These are phyloP conservation scores for Claviceps fusiformis DNA, from an alignment of 2,329 filamentous ascomycete species.

Conservation along the genomic window DNA sequence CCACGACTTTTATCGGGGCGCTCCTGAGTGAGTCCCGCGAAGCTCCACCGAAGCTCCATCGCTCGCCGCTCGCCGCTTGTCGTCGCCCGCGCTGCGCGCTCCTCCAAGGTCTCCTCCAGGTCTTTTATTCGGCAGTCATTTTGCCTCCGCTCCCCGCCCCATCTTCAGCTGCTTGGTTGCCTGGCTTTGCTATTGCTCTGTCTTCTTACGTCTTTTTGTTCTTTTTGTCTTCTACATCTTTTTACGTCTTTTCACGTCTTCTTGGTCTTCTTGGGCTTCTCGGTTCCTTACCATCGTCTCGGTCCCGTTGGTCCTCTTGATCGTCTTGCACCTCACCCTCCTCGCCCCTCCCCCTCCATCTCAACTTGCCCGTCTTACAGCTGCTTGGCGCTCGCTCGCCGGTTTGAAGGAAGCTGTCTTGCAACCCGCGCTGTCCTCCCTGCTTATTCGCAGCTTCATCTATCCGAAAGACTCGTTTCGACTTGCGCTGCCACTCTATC, in stretches of 20 bases:
- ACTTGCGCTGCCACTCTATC: not conserved
- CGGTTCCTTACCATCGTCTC: not conserved
- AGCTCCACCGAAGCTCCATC: not conserved
- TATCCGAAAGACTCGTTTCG: not conserved
- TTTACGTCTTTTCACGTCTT: too few species aligned
- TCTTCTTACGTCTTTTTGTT: not conserved
- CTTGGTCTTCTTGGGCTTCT: not conserved
- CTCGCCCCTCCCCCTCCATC: not conserved
- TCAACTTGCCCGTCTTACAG: not conserved
- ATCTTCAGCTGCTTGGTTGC: not conserved
- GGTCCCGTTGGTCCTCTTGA: not conserved
- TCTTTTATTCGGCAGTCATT: not conserved
- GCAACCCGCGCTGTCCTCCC: not conserved
- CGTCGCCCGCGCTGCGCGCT: not conserved
- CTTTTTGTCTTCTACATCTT: too few species aligned
- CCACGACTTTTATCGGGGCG: not conserved
- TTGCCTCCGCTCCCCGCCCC: slow-evolving; percentile 1
- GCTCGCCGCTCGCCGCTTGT: not conserved
- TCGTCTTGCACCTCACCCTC: not conserved
- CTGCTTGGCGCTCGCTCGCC: not conserved
- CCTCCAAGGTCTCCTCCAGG: too few species aligned
- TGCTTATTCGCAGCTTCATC: not conserved
- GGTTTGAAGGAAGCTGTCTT: not conserved
- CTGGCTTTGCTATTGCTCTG: not conserved
- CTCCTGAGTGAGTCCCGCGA: not conserved